Conservation (phyloP, 768 basidiomycete species). For the Lactarius tabidus region DNA sequence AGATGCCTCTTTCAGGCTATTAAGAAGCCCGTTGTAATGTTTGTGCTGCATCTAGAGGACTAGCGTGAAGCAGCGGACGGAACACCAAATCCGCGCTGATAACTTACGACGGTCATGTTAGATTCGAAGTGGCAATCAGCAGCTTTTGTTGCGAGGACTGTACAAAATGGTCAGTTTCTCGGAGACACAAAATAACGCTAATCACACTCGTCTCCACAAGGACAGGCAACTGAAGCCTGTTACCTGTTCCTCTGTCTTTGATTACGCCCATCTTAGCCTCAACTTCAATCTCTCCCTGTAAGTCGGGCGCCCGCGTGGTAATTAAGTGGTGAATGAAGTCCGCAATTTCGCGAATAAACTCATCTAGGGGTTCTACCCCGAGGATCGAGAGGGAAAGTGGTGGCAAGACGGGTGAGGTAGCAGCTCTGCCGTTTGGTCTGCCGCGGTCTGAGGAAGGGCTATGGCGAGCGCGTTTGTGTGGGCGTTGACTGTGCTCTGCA, state of each 20-base stretch:
- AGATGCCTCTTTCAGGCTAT: slow-evolving; percentile 63
- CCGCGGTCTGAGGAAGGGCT: slow-evolving; percentile 33
- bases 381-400: slow-evolving; percentile 78
- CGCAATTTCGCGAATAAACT: slow-evolving; percentile 88
- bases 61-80: slow-evolving; percentile 4
- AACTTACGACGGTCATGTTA: slow-evolving; percentile 83
- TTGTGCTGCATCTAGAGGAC: slow-evolving; percentile 73
- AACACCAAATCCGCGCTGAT: slow-evolving; percentile 3
- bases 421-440: slow-evolving; percentile 27
- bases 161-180: slow-evolving; percentile 12
- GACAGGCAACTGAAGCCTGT: slow-evolving; percentile 65
- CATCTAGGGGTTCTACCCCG: slow-evolving; percentile 86
- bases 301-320: slow-evolving; percentile 45
- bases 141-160: slow-evolving; percentile 65
- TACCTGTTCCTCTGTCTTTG: slow-evolving; percentile 50
- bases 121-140: slow-evolving; percentile 78
- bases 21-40: slow-evolving; percentile 84
- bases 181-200: background rate
- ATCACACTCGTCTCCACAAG: slow-evolving; percentile 74
- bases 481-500: slow-evolving; percentile 27
- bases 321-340: slow-evolving; percentile 83
- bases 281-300: slow-evolving; percentile 66
- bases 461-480: slow-evolving; percentile 39
- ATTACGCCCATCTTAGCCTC: slow-evolving; percentile 88
- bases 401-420: slow-evolving; percentile 40